Conservation (phyloP, 257 asterid genomes). For the Ballota nigra region DNA sequence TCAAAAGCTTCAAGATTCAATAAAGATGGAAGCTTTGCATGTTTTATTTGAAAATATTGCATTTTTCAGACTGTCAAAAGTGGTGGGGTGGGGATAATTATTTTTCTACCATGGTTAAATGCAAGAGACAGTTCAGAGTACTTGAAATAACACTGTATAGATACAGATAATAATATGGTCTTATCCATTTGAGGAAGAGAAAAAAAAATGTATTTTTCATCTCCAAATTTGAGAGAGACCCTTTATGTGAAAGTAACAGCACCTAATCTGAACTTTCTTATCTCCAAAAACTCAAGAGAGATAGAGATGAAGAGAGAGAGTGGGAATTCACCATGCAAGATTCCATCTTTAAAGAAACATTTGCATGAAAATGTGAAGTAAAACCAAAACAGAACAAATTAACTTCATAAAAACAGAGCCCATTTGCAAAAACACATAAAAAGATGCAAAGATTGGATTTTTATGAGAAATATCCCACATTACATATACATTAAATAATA, state of each 20-base stretch:
- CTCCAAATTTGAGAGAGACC: conserved; percentile 22
- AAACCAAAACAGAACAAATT: background rate
- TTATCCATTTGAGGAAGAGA: conserved; percentile 45
- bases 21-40: background rate
- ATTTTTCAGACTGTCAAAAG: background rate
- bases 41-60: background rate
- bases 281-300: background rate
- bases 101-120: conserved; percentile 21
- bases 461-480: conserved; percentile 1
- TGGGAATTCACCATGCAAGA: conserved; percentile 21
- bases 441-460: conserved; percentile 16
- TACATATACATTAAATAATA: background rate
- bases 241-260: conserved; percentile 49
- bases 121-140: conserved; percentile 23
- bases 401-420: background rate
- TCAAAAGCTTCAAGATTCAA: background rate
- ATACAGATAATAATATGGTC: conserved; percentile 21
- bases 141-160: conserved; percentile 11
- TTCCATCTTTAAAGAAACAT: background rate
- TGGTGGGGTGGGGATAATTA: background rate
- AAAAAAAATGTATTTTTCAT: conserved; percentile 16
- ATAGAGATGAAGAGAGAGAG: background rate
- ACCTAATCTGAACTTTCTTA: conserved; percentile 31
- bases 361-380: conserved; percentile 22
- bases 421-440: background rate